Conservation (phyloP, 352 stramenopile genomes). For the Phytophthora aleatoria region DNA sequence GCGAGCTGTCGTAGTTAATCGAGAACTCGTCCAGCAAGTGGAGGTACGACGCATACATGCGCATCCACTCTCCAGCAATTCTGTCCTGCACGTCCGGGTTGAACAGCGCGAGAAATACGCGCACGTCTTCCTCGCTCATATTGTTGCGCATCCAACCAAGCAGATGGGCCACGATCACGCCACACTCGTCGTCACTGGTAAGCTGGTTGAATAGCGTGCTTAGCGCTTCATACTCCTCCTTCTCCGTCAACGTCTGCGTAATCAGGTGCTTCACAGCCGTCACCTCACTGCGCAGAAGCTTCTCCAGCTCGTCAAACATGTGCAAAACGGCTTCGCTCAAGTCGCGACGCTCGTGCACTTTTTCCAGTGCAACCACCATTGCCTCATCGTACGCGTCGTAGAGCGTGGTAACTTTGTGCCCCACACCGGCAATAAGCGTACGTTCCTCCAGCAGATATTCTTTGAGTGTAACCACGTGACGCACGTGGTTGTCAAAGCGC, state of each 20-base stretch:
- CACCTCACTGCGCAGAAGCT: constrained; percentile 58
- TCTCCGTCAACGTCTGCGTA: constrained; percentile 52
- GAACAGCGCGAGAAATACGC: constrained; percentile 60
- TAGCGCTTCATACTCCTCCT: constrained; percentile 65
- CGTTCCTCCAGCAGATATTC: constrained; percentile 72
- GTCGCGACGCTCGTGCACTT: constrained; percentile 57
- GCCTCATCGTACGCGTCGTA: constrained; percentile 69
- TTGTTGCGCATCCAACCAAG: constrained; percentile 74
- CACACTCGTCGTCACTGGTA: constrained; percentile 48
- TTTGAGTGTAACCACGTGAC: constrained; percentile 63
- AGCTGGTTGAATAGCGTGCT: constrained; percentile 68
- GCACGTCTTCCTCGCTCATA: constrained; percentile 51
- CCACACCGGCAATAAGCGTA: constrained; percentile 55
- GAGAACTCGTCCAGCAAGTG: constrained; percentile 71
- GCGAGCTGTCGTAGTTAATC: constrained; percentile 58
- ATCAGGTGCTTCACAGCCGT: constrained; percentile 57
- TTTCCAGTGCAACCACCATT: constrained; percentile 46
- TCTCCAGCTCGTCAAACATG: constrained; percentile 58
- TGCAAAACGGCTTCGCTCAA: constrained; percentile 47
- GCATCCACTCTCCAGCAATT: constrained; percentile 74
- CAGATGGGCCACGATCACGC: constrained; percentile 63
- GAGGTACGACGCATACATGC: constrained; percentile 64
- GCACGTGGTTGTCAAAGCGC: constrained; percentile 64
- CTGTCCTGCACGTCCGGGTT: constrained; percentile 54
- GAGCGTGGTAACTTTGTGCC: constrained; percentile 63